Evolutionary conservation across 2,329 filamentous ascomycete species (phyloP), one percentile per base, ranked within the genome.

Genomic region (Ophiocordyceps camponoti-saundersi): DNA sequence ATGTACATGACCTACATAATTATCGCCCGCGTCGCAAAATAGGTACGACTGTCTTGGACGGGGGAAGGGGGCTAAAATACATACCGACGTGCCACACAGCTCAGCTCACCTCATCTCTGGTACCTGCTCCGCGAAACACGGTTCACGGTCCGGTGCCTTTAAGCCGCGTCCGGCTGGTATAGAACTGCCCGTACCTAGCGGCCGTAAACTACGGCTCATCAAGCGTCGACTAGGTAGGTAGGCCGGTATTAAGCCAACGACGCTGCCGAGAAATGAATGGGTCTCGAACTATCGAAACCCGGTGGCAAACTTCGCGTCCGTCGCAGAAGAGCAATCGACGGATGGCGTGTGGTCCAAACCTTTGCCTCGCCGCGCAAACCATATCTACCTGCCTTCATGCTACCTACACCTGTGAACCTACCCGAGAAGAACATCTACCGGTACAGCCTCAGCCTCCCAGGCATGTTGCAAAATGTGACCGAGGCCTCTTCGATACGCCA

Each of bases 391-490:
- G 4, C 36, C 36, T 16, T 6, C 22, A 12, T 30, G 18, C 10
- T n/a, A 41, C 23, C 11, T 34, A 10, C 44, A 20, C n/a, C 3
- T 2, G 3, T 5, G 6, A 11, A 15, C 46, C 44, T 55, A 69
- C 20, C 67, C 67, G 48, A 69, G 61, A 32, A 69, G 52, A 51
- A 69, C 55, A 41, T 63, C 61, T 41, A 67, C 59, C 48, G 68
- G 62, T 49, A 57, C 59, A 6, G 60, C 61, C 41, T 67, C 60
- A 5, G 57, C 57, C 29, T 67, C 63, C 66, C 67, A 70, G 1
- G 59, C 61, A 50, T 59, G 60, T 48, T 60, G 56, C 44, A 69
- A 46, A 6, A 70, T 59, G 51, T 69, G 66, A 0, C 67, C 67
- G 26, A 70, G 56, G 3, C 67, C 67, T 26, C 66, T 53, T 18